Conservation (phyloP, 2,329 filamentous ascomycete species). For the Mycogone perniciosa region DNA sequence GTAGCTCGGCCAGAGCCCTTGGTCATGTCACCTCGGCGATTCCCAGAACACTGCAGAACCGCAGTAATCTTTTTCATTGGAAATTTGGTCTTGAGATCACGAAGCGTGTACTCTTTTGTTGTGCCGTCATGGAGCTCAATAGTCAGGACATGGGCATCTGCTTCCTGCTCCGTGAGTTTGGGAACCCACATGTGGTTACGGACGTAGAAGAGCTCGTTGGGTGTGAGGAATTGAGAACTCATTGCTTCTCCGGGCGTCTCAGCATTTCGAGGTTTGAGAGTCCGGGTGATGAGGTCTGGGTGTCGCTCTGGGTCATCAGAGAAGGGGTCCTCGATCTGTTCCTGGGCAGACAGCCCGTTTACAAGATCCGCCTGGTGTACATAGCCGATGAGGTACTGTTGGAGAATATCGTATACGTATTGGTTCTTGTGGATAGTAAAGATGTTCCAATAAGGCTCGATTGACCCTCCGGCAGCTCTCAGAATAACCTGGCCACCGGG, state of each 20-base stretch:
- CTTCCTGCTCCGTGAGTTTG: conserved; percentile 31
- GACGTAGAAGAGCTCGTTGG: conserved; percentile 51
- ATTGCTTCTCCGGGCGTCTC: conserved; percentile 49
- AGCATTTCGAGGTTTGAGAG: conserved; percentile 53
- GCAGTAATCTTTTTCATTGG: conserved; percentile 45
- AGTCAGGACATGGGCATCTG: conserved; percentile 39
- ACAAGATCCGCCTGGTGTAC: conserved; percentile 53
- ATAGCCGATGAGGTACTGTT: conserved; percentile 58
- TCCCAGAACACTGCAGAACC: conserved; percentile 55
- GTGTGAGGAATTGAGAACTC: conserved; percentile 45
- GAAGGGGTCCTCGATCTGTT: conserved; percentile 56
- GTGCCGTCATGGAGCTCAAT: conserved; percentile 52
- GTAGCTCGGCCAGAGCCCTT: conserved; percentile 36
- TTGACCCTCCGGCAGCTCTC: conserved; percentile 55
- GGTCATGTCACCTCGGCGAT: conserved; percentile 55
- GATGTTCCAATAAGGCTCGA: conserved; percentile 65
- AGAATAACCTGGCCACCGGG: conserved; percentile 64
- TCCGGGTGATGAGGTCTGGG: conserved; percentile 43
- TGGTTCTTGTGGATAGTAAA: conserved; percentile 62
- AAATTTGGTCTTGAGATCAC: conserved; percentile 48
- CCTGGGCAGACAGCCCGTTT: conserved; percentile 47
- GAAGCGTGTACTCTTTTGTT: conserved; percentile 45
- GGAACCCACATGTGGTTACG: conserved; percentile 62
- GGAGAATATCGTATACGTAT: conserved; percentile 58
- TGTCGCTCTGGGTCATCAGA: conserved; percentile 47